phyloP scores from a whole-genome alignment of 1,284 basidiomycete genomes.

The Athelia psychrophila region DNA sequence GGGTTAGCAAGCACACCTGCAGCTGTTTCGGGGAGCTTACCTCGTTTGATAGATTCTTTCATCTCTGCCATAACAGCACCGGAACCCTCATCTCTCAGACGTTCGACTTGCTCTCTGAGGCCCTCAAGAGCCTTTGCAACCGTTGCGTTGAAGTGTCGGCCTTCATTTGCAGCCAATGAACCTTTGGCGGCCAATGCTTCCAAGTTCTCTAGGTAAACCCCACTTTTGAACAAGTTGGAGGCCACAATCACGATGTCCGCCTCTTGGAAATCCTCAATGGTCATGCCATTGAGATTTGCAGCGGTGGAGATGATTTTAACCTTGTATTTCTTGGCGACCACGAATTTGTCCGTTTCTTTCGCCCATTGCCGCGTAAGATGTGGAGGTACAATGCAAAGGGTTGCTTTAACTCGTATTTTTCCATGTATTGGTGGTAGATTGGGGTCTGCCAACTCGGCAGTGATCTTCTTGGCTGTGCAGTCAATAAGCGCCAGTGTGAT shows the following conservation, averaged over 20 bases:
- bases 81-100: slow-evolving; percentile 62
- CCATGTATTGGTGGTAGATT: slow-evolving; percentile 48
- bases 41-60: slow-evolving; percentile 52
- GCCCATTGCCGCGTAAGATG: slow-evolving; percentile 91
- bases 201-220: slow-evolving; percentile 75
- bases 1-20: slow-evolving; percentile 8
- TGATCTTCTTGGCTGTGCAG: slow-evolving; percentile 56
- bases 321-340: slow-evolving; percentile 56
- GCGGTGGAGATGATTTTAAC: slow-evolving; percentile 73
- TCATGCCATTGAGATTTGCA: slow-evolving; percentile 69
- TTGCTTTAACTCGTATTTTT: slow-evolving; percentile 75
- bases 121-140: slow-evolving; percentile 61
- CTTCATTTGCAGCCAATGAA: slow-evolving; percentile 64
- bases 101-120: slow-evolving; percentile 65
- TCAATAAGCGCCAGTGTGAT: slow-evolving; percentile 90
- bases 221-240: slow-evolving; percentile 80
- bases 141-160: slow-evolving; percentile 85
- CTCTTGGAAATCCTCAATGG: slow-evolving; percentile 74
- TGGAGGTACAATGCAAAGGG: slow-evolving; percentile 85
- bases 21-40: slow-evolving; percentile 33
- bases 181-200: slow-evolving; percentile 67
- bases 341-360: slow-evolving; percentile 85
- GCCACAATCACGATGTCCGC: slow-evolving; percentile 90
- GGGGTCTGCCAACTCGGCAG: slow-evolving; percentile 52
- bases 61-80: slow-evolving; percentile 60